phyloP scores from a whole-genome alignment of 345 rosid genomes.

The Xanthoceras sorbifolium region DNA sequence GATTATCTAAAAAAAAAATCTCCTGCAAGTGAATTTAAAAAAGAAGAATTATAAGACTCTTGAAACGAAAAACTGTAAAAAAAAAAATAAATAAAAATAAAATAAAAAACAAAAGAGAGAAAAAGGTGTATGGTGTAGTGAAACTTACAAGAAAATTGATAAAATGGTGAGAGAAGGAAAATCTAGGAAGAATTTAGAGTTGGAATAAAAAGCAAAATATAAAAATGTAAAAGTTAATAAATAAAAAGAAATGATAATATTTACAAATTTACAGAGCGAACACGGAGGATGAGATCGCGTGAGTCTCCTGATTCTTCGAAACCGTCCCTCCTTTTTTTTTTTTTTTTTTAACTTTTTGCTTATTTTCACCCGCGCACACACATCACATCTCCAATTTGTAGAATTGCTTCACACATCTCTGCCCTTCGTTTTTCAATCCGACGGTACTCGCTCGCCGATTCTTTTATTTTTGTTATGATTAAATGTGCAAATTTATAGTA shows the following conservation, averaged over 20 bases:
- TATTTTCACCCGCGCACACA: too few species aligned
- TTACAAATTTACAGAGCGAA: constrained; percentile 15
- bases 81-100: background rate
- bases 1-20: too few species aligned
- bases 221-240: background rate
- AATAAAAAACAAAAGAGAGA: background rate
- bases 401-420: too few species aligned
- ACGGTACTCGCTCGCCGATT: background rate
- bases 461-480: too few species aligned
- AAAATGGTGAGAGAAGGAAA: background rate
- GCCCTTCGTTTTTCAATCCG: background rate
- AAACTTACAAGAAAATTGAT: constrained; percentile 6
- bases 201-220: background rate
- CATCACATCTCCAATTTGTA: too few species aligned
- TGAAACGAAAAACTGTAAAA: background rate
- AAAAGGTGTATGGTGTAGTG: constrained; percentile 2
- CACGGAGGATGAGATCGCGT: constrained; percentile 24
- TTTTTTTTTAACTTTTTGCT: background rate
- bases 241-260: background rate
- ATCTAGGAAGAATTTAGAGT: constrained; percentile 1
- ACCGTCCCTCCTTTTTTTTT: constrained; percentile 6
- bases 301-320: constrained; percentile 31
- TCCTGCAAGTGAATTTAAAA: background rate
- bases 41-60: background rate
- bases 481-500: too few species aligned